Evolutionary conservation across 23 red algal species (phyloP), one percentile per base, ranked within the genome.

Genomic region (Gracilaria caudata): DNA sequence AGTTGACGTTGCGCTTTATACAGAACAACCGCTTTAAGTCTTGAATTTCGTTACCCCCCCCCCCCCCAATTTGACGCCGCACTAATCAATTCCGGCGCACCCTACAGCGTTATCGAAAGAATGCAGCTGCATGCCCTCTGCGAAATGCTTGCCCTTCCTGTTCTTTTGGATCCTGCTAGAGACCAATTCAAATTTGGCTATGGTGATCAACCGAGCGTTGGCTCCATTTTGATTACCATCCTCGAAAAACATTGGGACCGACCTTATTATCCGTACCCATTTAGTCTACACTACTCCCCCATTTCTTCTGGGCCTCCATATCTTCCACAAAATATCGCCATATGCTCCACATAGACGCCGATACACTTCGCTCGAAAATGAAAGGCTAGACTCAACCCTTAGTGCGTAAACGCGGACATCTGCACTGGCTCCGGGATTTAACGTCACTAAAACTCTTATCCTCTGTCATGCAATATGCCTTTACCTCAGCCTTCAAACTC

Each of bases 291-390:
- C 73, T 9, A 21, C 79, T 13, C 33, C 75, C 3, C 77, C 87
- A 7, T 71, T 81, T 34, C 73, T 91, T 2, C 33, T 91, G 0
- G 87, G 77, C 25, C 64, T 91, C 0, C 77, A 91, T 61, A 10
- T 82, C 34, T n/a, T 72, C 32, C 21, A 51, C 43, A 3, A 1
- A 55, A 1, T 36, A 36, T 20, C 37, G 53, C 37, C 40, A 26
- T 23, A 12, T 59, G 7, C 16, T 79, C 6, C 21, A 56, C 14
- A 34, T 79, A 26, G 32, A 44, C 20, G 17, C 28, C 6, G 41
- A 53, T 12, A 79, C 75, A 37, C 25, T 36, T 1, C 40, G 41
- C 45, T 53, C 45, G 11, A 79, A 79, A 20, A 0, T 19, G 3
- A 14, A 53, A 1, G 41, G 13, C 4, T 79, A 12, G 34, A 34